These are phyloP conservation scores for Tolypocladium pustulatum DNA, from an alignment of 2,329 filamentous ascomycete genomes.

Conservation along the genomic window DNA sequence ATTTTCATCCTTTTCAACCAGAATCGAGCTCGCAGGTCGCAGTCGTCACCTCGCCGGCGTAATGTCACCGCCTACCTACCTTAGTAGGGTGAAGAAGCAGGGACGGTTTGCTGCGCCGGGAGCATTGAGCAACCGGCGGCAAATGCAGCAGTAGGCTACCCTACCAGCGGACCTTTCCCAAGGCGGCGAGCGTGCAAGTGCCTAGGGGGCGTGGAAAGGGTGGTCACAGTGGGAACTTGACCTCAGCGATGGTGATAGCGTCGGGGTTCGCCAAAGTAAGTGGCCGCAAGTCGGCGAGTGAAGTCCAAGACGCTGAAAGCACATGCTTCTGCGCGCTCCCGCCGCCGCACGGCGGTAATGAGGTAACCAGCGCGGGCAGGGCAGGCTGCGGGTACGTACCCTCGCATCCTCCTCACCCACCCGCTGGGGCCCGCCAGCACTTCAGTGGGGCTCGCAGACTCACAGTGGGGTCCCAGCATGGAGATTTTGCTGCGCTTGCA, in stretches of 20 bases:
- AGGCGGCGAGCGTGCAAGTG: not conserved
- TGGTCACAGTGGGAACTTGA: not conserved
- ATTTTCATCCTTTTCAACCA: not conserved
- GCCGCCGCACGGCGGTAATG: not conserved
- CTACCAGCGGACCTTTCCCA: not conserved
- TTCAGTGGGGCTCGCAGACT: not conserved
- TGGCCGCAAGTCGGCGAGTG: not conserved
- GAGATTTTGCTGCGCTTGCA: not conserved
- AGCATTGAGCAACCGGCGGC: not conserved
- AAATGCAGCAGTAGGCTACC: not conserved
- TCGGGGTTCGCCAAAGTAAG: not conserved
- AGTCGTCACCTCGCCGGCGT: not conserved
- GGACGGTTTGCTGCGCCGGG: not conserved
- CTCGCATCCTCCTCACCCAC: no score
- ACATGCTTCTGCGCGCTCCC: not conserved
- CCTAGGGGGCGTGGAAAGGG: not conserved
- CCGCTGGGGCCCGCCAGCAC: not conserved
- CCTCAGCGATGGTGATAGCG: not conserved
- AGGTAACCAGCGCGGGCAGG: no score
- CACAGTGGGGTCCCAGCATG: not conserved
- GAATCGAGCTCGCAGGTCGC: not conserved
- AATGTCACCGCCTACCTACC: not conserved
- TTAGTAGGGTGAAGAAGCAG: not conserved
- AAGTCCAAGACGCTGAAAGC: not conserved
- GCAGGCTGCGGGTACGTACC: not conserved